Evolutionary conservation across 257 asterid genomes (phyloP), one percentile per base, ranked within the genome.

Genomic region (Solanum commersonii): DNA sequence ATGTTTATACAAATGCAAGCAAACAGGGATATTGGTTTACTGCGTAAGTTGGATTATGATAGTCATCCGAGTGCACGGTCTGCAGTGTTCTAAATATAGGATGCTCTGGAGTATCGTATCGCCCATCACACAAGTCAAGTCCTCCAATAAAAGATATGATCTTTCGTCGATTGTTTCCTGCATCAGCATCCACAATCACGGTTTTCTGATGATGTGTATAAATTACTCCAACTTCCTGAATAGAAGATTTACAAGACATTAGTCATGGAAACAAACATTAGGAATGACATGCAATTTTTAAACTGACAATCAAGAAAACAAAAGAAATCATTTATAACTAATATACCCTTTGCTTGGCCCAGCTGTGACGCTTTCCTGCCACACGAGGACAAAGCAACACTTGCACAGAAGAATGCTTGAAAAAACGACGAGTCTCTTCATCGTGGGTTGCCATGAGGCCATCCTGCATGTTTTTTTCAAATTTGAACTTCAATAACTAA

Each of bases 181-280:
- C 99, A 90, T 97, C 99, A 86, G 98, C 95, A 88, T 97, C 99
- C 87, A 96, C 98, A 37, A 97, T 86, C 89, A 97, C 96, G n/a
- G 99, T 96, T 93, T 97, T 97, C 93, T 97, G 99, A 91, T 97
- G 99, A 92, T 97, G 99, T 20, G 99, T 97, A 87, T 96, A 97
- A 87, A 97, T 96, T 44, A 91, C 95, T 88, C 95, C 99, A 85
- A 95, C 99, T 94, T 97, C 99, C 99, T 97, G 90, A 87, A 87
- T 89, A 91, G 60, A 56, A 83, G 31, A 49, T 29, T 40, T 31
- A 68, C 16, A 29, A 86, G 37, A 85, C 60, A 40, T 27, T 14
- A 79, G 16, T 25, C 16, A 25, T 14, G 38, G 84, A 42, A 42
- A 78, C 16, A 25, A 59, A 59, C 67, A 49, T 49, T 56, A 20